These are phyloP conservation scores for Globisporangium sylvaticum DNA, from an alignment of 352 stramenopile species.

Conservation along the genomic window DNA sequence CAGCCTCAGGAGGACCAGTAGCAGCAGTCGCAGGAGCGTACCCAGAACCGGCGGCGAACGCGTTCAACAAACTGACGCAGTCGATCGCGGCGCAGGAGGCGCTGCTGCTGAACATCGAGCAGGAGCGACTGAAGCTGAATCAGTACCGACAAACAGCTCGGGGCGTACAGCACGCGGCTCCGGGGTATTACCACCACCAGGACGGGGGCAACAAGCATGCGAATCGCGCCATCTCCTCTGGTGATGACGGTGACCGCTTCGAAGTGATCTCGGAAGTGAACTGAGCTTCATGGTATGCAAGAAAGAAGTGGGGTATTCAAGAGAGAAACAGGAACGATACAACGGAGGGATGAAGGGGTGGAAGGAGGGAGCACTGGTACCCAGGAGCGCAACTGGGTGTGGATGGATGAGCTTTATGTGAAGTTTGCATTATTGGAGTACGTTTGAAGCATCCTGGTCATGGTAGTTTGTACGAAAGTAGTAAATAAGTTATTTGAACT, in stretches of 20 bases:
- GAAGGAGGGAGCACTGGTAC: too few relatives aligned
- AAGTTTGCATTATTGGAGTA: background rate
- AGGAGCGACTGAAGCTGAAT: constrained; percentile 11
- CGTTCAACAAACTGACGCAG: constrained; percentile 15
- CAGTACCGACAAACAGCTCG: background rate
- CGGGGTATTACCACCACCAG: background rate
- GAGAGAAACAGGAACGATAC: too few relatives aligned
- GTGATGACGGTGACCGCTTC: constrained; percentile 16
- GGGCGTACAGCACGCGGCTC: background rate
- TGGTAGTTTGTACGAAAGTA: too few relatives aligned
- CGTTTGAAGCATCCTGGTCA: background rate
- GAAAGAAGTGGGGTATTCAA: too few relatives aligned
- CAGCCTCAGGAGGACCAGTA: background rate
- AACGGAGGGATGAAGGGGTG: too few relatives aligned
- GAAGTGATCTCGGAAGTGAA: constrained; percentile 19
- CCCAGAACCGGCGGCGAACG: background rate
- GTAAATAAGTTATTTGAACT: background rate
- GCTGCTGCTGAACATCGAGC: constrained; percentile 13
- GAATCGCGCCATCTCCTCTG: background rate
- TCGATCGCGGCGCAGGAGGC: constrained; percentile 18
- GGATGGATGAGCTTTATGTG: background rate
- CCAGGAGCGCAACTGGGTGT: background rate
- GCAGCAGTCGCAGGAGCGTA: background rate
- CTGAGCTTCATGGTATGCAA: background rate
- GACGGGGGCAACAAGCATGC: too few relatives aligned